Evolutionary conservation across 2,329 filamentous ascomycete genomes (phyloP), one percentile per base, ranked within the genome.

Genomic region (Zarea fungicola): DNA sequence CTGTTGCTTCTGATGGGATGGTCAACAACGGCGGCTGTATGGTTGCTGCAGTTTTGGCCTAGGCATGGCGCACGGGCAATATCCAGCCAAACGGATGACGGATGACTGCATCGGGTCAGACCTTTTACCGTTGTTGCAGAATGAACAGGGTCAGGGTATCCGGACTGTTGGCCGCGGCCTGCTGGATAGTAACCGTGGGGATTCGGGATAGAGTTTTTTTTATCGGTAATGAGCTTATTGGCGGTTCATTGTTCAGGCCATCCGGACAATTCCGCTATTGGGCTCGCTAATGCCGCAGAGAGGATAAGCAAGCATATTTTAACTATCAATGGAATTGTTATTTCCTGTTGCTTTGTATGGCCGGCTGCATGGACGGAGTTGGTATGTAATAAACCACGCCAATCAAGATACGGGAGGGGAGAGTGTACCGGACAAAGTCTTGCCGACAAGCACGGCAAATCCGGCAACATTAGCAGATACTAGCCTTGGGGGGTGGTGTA

Each of bases 61-160:
- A n/a, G n/a, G n/a, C n/a, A n/a, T n/a, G n/a, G 32, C 45, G 45
- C 37, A 48, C 29, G 37, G 45, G 21, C 36, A 48, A 18, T 18
- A 19, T 11, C 44, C 10, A 22, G 31, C 14, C 16, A 23, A 18
- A 16, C 25, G 35, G 44, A 32, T 34, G 35, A 34, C 36, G 21
- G 44, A 41, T 32, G 34, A 19, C 36, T 32, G 36, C 35, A 18
- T 18, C 35, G 29, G 42, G 41, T 25, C 18, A 34, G 29, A 25
- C 16, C 42, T 23, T 11, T 37, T 13, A 14, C 22, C n/a, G 21
- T 36, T 16, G n/a, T 29, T 37, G 35, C 35, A 37, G 21, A 11
- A 37, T n/a, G 11, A 14, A 37, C 23, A 44, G 32, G 36, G 37
- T 21, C 29, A 19, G 26, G 36, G 29, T 22, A 28, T 45, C 26